Conservation (phyloP, 1,139 yeast genomes). For the Candida mesenterica region DNA sequence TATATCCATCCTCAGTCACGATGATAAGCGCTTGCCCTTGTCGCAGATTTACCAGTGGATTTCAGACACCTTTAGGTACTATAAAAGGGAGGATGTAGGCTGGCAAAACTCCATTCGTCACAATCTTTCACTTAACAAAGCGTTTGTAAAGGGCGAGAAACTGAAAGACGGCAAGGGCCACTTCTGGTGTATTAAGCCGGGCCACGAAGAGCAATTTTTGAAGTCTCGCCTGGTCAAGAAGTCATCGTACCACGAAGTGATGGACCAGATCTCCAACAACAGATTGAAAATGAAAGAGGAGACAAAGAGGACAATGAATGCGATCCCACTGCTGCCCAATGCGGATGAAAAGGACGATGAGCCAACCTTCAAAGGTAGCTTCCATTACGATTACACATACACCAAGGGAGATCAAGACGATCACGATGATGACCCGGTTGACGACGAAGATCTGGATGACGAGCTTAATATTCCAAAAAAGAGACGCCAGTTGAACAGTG, state of each 20-base stretch:
- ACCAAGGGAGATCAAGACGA: constrained; percentile 8
- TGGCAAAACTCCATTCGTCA: constrained; percentile 94
- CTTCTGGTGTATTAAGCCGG: constrained; percentile 88
- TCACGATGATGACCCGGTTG: constrained; percentile 10
- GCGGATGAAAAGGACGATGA: neutral
- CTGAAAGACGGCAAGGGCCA: constrained; percentile 97
- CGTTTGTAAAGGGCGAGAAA: constrained; percentile 85
- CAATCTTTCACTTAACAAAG: constrained; percentile 79
- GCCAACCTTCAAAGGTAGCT: constrained; percentile 1
- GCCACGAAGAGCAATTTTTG: constrained; percentile 78
- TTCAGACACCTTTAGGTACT: constrained; percentile 79
- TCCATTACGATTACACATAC: constrained; percentile 6
- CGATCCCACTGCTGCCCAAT: constrained; percentile 38
- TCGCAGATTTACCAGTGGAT: constrained; percentile 95
- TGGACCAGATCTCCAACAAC: constrained; percentile 36
- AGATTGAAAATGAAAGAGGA: constrained; percentile 13
- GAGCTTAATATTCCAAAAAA: constrained; percentile 17
- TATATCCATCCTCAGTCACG: constrained; percentile 87
- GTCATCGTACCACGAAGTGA: constrained; percentile 44
- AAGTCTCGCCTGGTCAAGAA: constrained; percentile 56
- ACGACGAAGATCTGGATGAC: constrained; percentile 10
- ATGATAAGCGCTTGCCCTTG: constrained; percentile 73
- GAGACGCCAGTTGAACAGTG: constrained; percentile 13
- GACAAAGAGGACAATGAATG: constrained; percentile 21
- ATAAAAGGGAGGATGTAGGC: constrained; percentile 83